Evolutionary conservation across 2,329 filamentous ascomycete genomes (phyloP).

Genomic region (Trichoderma koningii): DNA sequence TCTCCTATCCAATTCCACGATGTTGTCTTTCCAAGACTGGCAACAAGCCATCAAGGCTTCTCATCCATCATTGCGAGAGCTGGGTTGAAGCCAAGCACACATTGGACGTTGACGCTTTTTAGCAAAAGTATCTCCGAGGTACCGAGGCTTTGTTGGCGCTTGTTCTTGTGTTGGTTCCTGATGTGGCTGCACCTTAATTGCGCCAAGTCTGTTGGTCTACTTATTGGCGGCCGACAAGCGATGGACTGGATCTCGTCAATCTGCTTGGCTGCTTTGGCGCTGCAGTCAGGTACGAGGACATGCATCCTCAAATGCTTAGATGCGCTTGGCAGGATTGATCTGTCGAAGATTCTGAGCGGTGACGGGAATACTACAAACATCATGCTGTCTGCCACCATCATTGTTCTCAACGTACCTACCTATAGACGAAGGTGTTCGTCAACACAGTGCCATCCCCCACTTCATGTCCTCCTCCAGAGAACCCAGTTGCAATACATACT

Average conservation of each 20-base stretch:
- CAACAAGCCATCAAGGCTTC: neutral
- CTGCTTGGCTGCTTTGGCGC: constrained; percentile 7
- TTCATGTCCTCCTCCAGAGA: too few species aligned
- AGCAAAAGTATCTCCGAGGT: neutral
- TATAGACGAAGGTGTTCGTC: too few species aligned
- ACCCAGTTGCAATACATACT: too few species aligned
- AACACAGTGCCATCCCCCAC: too few species aligned
- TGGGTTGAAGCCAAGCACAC: neutral
- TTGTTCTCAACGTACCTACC: too few species aligned
- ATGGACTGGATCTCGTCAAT: constrained; percentile 10
- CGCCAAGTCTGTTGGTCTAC: neutral
- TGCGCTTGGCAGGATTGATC: too few species aligned
- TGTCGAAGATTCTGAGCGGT: too few species aligned
- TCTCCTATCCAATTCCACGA: neutral
- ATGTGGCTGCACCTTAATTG: constrained; percentile 12
- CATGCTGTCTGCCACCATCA: too few species aligned
- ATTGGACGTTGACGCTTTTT: too few species aligned
- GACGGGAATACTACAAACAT: too few species aligned
- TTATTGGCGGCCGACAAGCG: neutral
- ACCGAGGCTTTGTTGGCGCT: neutral
- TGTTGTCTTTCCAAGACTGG: neutral
- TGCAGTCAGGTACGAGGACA: neutral
- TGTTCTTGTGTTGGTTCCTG: neutral
- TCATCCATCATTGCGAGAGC: neutral
- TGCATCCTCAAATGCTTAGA: too few species aligned